phyloP scores from a whole-genome alignment of 2,329 filamentous ascomycete genomes.

The Grosmannia clavigera region DNA sequence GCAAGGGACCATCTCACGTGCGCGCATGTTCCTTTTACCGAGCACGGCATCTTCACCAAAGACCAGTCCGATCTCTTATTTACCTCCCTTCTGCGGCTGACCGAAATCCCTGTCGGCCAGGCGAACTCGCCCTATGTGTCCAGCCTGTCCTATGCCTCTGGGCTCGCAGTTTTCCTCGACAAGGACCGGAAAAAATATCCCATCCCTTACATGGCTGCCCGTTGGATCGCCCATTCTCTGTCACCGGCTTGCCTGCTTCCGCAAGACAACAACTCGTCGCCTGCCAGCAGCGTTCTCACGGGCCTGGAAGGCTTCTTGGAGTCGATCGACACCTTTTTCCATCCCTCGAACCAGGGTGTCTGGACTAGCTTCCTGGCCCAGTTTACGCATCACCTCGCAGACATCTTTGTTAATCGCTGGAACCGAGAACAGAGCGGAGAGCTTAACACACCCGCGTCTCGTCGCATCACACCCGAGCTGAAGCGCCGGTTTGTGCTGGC shows the following conservation, averaged over 20 bases:
- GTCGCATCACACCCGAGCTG: slow-evolving; percentile 66
- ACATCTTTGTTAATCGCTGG: slow-evolving; percentile 96
- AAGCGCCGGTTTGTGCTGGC: slow-evolving; percentile 83
- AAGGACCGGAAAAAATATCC: slow-evolving; percentile 91
- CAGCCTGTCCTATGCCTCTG: slow-evolving; percentile 69
- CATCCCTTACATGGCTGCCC: slow-evolving; percentile 77
- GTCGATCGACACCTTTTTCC: slow-evolving; percentile 96
- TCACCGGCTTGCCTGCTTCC: slow-evolving; percentile 70
- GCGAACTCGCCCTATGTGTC: slow-evolving; percentile 82
- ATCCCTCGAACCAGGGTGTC: slow-evolving; percentile 84
- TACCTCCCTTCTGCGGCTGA: slow-evolving; percentile 74
- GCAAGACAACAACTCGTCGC: not conserved
- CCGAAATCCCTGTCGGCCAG: slow-evolving; percentile 94
- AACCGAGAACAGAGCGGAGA: slow-evolving; percentile 90
- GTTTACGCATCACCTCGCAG: slow-evolving; percentile 80
- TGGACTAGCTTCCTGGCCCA: slow-evolving; percentile 90
- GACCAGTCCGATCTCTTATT: slow-evolving; percentile 91
- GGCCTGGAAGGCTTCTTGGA: slow-evolving; percentile 86
- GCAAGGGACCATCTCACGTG: slow-evolving; percentile 72
- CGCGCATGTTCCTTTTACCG: slow-evolving; percentile 63
- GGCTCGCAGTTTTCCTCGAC: slow-evolving; percentile 75
- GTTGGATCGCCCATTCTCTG: slow-evolving; percentile 86
- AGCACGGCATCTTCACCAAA: slow-evolving; percentile 82
- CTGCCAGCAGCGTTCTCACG: slow-evolving; percentile 62
- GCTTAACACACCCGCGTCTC: slow-evolving; percentile 69